A percentile compares a stretch with the other conserved stretches of the same genome.
These are phyloP conservation scores for Cyclanthera cordifolia DNA, from an alignment of 306 rosid genomes.

Conservation along the genomic window DNA sequence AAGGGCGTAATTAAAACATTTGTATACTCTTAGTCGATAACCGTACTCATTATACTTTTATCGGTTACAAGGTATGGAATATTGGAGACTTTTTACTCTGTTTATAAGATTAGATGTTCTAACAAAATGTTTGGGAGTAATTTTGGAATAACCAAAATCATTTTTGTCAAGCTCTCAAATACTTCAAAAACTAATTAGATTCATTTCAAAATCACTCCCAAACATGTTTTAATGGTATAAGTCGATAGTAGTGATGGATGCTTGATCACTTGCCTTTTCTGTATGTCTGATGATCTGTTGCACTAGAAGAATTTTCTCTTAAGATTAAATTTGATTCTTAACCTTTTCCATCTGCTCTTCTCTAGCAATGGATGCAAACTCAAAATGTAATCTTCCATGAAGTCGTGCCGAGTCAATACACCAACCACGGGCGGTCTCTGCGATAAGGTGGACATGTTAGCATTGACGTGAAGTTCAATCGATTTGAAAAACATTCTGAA, in stretches of 20 bases:
- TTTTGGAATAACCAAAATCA: no score
- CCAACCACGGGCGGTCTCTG: conserved; percentile 84
- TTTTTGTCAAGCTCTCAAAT: no score
- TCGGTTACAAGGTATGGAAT: no score
- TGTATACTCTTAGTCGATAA: no score
- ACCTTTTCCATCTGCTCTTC: conserved; percentile 57
- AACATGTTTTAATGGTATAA: background rate
- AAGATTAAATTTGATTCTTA: conserved; percentile 36
- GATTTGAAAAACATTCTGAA: background rate
- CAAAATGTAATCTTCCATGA: conserved; percentile 74
- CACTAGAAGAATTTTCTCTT: conserved; percentile 15
- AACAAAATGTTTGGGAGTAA: no score
- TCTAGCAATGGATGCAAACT: conserved; percentile 58
- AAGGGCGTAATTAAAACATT: no score
- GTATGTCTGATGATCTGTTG: background rate
- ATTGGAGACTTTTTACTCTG: background rate
- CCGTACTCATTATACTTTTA: no score
- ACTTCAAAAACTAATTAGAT: no score
- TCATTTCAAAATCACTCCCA: no score
- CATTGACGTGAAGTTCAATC: background rate
- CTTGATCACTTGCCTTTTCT: background rate
- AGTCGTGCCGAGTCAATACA: conserved; percentile 78
- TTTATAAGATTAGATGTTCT: background rate
- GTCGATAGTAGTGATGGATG: background rate
- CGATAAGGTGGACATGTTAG: conserved; percentile 10